Conservation (phyloP, 2,329 filamentous ascomycete genomes). For the Stenocarpella maydis region DNA sequence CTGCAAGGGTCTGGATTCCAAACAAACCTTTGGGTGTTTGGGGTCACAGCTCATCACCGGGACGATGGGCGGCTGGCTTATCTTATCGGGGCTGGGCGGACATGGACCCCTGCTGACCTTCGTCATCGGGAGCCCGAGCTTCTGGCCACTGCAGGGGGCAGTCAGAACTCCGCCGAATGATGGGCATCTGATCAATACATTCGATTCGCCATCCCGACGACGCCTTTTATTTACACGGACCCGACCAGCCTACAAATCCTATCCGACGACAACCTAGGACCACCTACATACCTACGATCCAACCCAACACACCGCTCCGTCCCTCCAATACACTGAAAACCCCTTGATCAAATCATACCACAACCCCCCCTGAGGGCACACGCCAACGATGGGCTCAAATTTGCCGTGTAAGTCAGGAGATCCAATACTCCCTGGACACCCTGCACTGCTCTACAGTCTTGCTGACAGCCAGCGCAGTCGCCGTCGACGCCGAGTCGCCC, state of each 20-base stretch:
- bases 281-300: background rate
- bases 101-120: background rate
- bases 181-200: constrained; percentile 25
- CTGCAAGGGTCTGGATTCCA: constrained; percentile 32
- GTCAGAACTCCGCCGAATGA: background rate
- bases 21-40: constrained; percentile 25
- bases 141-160: constrained; percentile 23
- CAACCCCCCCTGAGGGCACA: background rate
- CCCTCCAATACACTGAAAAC: background rate
- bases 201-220: background rate
- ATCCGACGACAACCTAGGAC: constrained; percentile 7
- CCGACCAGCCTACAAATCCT: background rate
- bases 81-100: constrained; percentile 39
- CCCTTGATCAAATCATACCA: background rate
- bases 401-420: constrained; percentile 52
- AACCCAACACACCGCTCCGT: background rate
- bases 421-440: constrained; percentile 24
- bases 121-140: constrained; percentile 31
- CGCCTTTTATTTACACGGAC: background rate
- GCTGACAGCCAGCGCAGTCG: constrained; percentile 68
- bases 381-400: constrained; percentile 56
- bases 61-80: constrained; percentile 38
- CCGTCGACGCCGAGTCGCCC: constrained; percentile 96
- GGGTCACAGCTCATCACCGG: constrained; percentile 35
- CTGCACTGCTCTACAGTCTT: background rate